These are phyloP conservation scores for Aurinia saxatilis DNA, from an alignment of 345 rosid species.

Conservation along the genomic window DNA sequence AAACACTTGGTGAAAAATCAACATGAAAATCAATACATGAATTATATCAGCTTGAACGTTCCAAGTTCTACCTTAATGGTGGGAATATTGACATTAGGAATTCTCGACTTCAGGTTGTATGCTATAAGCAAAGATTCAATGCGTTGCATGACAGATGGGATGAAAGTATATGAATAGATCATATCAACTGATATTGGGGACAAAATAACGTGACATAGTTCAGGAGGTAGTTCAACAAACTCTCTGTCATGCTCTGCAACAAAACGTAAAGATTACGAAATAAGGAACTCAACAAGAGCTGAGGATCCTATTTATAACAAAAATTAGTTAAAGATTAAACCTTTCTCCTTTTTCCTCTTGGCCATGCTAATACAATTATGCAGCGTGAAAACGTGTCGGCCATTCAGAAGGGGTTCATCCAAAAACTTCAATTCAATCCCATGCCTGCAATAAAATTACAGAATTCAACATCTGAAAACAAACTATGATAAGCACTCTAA, in stretches of 20 bases:
- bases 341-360: conserved; percentile 52
- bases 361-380: conserved; percentile 41
- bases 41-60: not conserved
- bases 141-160: conserved; percentile 75
- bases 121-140: conserved; percentile 77
- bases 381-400: conserved; percentile 49
- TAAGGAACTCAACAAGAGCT: not conserved
- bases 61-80: conserved; percentile 49
- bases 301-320: not conserved
- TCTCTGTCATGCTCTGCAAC: conserved; percentile 43
- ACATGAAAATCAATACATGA: not conserved
- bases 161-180: conserved; percentile 57
- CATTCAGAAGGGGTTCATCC: conserved; percentile 39
- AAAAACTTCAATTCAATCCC: conserved; percentile 34
- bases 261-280: not conserved
- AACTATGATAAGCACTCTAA: too few species aligned
- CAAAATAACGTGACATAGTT: conserved; percentile 55
- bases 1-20: not conserved
- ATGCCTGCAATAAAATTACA: conserved; percentile 39
- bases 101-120: conserved; percentile 45
- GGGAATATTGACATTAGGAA: conserved; percentile 49
- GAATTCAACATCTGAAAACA: not conserved
- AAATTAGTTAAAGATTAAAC: conserved; percentile 20
- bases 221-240: conserved; percentile 80
- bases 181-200: conserved; percentile 64